These are phyloP conservation scores for Thoreauomyces humboldtii DNA, from an alignment of 192 early-diverging fungal genomes.

Conservation along the genomic window DNA sequence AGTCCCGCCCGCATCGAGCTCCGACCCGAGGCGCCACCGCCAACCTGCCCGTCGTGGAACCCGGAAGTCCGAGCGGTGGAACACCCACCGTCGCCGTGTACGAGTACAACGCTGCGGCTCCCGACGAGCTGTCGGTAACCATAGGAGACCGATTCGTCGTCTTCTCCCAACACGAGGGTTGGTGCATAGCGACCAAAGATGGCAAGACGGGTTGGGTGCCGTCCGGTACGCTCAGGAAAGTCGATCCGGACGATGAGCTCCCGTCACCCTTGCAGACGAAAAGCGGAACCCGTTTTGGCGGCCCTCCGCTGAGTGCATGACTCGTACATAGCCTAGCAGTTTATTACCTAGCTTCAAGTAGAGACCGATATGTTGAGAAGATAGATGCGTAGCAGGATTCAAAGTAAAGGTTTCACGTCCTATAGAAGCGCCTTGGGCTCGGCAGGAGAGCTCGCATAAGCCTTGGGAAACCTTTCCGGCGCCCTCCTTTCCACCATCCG, in stretches of 20 bases:
- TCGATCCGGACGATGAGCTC: no score
- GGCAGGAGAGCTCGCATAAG: constrained; percentile 11
- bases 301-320: no score
- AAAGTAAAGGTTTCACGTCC: no score
- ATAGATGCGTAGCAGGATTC: no score
- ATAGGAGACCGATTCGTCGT: constrained; percentile 65
- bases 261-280: no score
- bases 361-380: no score
- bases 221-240: no score
- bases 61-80: neutral
- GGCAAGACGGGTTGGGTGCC: constrained; percentile 60
- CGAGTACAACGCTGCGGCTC: constrained; percentile 55
- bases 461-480: constrained; percentile 12
- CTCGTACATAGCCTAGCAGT: no score
- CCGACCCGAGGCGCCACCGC: neutral
- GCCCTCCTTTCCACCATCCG: constrained; percentile 10
- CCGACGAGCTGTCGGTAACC: constrained; percentile 59
- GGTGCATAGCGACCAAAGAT: constrained; percentile 54
- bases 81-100: constrained; percentile 55
- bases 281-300: no score
- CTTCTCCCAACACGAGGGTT: constrained; percentile 50
- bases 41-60: neutral
- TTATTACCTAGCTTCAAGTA: no score
- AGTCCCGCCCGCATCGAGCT: neutral
- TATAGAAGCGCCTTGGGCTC: constrained; percentile 18